Evolutionary conservation across 2,329 filamentous ascomycete genomes (phyloP).

Genomic region (Aspergillus pseudoterreus): DNA sequence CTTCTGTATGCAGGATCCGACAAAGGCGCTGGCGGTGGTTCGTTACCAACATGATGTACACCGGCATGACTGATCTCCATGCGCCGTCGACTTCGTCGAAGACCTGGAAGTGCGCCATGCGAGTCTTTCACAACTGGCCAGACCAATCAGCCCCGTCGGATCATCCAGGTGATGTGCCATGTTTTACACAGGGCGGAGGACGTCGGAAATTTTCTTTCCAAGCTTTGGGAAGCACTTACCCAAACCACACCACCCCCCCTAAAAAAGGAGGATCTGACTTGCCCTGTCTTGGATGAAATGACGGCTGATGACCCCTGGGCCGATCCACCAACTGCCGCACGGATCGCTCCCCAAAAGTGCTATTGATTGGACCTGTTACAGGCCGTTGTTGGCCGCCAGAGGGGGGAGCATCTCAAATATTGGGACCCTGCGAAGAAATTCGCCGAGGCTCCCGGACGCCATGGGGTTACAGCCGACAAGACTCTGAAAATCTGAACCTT

Average conservation of each 20-base stretch:
- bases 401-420: constrained; percentile 21
- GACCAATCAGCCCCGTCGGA: constrained; percentile 10
- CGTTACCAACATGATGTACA: neutral
- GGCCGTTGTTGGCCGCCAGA: constrained; percentile 18
- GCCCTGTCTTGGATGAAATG: neutral
- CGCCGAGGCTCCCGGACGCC: constrained; percentile 4
- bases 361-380: constrained; percentile 21
- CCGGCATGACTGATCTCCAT: neutral
- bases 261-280: neutral
- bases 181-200: neutral
- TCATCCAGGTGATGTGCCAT: neutral
- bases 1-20: neutral
- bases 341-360: constrained; percentile 10
- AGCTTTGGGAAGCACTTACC: neutral
- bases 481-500: neutral
- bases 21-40: neutral
- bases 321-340: constrained; percentile 14
- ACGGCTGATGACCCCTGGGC: constrained; percentile 10
- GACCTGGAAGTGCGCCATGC: no score
- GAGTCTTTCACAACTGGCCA: neutral
- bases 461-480: neutral
- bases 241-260: neutral
- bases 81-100: neutral
- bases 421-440: constrained; percentile 12
- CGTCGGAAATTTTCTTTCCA: neutral